A percentile compares a stretch with the other conserved stretches of the same genome.
phyloP scores from a whole-genome alignment of 176 grass and related monocot species.

The Lolium perenne region DNA sequence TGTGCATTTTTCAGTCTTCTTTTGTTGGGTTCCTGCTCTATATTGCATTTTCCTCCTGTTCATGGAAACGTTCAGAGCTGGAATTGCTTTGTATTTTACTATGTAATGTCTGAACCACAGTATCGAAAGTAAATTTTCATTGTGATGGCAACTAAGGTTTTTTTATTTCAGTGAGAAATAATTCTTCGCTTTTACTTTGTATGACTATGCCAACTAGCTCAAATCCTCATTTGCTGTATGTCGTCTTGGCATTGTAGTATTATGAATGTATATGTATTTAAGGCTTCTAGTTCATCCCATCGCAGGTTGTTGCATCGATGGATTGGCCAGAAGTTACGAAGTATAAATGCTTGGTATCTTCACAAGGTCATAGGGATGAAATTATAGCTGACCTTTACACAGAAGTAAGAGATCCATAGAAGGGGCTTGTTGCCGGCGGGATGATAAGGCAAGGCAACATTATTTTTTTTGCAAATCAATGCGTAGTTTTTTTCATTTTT shows the following conservation, averaged over 20 bases:
- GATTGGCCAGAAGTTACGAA: conserved; percentile 88
- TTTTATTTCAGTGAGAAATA: not conserved
- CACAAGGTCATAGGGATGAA: conserved; percentile 69
- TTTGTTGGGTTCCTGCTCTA: not conserved
- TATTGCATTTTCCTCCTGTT: not conserved
- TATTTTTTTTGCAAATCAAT: not conserved
- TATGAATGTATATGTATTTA: not conserved
- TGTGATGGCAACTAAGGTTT: not conserved
- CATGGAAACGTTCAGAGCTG: not conserved
- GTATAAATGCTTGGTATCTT: conserved; percentile 81
- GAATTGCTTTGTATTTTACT: not conserved
- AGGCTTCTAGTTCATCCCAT: not conserved
- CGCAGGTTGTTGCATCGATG: conserved; percentile 83
- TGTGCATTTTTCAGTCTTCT: not conserved
- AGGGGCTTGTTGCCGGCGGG: conserved; percentile 48
- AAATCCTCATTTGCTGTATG: not conserved
- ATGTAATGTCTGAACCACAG: not conserved
- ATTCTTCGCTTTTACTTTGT: not conserved
- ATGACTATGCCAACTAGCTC: not conserved
- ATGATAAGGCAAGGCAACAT: conserved; percentile 68
- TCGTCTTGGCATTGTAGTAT: not conserved
- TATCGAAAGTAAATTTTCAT: not conserved
- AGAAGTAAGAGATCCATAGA: conserved; percentile 55
- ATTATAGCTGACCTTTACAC: conserved; percentile 77
- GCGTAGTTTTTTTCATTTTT: conserved; percentile 25